These are phyloP conservation scores for Auriculariales sp. DNA, from an alignment of 768 basidiomycete species.

Conservation along the genomic window DNA sequence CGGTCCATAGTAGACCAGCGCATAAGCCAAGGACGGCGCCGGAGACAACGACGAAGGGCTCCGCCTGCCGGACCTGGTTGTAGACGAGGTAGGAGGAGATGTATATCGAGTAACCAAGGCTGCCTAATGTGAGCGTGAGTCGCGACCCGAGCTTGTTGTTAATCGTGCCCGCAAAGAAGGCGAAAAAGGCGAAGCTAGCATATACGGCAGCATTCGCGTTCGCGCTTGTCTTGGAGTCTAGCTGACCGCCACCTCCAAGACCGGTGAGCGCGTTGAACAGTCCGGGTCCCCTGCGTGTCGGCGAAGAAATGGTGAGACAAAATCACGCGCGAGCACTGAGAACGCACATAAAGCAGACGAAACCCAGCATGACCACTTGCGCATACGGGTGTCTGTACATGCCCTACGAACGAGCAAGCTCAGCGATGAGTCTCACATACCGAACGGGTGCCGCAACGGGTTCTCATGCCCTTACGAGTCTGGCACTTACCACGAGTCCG, in stretches of 20 bases:
- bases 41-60: slow-evolving; percentile 51
- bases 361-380: slow-evolving; percentile 49
- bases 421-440: slow-evolving; percentile 16
- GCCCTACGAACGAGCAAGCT: slow-evolving; percentile 21
- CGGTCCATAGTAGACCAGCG: slow-evolving; percentile 64
- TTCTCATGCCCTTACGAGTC: slow-evolving; percentile 40
- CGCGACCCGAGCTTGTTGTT: slow-evolving; percentile 73
- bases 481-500: slow-evolving; percentile 41
- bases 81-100: slow-evolving; percentile 54
- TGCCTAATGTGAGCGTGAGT: slow-evolving; percentile 59
- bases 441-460: slow-evolving; percentile 59
- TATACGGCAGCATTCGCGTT: slow-evolving; percentile 62
- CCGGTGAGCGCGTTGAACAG: slow-evolving; percentile 72
- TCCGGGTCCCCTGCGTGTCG: slow-evolving; percentile 23
- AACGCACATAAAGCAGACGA: slow-evolving; percentile 39
- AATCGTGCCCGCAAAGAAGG: slow-evolving; percentile 65
- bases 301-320: not conserved
- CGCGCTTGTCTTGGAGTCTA: slow-evolving; percentile 48
- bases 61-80: slow-evolving; percentile 51
- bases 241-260: slow-evolving; percentile 65
- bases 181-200: slow-evolving; percentile 41
- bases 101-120: slow-evolving; percentile 61
- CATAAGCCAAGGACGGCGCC: slow-evolving; percentile 65
- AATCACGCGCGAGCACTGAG: not conserved
- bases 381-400: slow-evolving; percentile 44